phyloP scores from a whole-genome alignment of 2,329 filamentous ascomycete species.

The Aspergillus viridinutans region DNA sequence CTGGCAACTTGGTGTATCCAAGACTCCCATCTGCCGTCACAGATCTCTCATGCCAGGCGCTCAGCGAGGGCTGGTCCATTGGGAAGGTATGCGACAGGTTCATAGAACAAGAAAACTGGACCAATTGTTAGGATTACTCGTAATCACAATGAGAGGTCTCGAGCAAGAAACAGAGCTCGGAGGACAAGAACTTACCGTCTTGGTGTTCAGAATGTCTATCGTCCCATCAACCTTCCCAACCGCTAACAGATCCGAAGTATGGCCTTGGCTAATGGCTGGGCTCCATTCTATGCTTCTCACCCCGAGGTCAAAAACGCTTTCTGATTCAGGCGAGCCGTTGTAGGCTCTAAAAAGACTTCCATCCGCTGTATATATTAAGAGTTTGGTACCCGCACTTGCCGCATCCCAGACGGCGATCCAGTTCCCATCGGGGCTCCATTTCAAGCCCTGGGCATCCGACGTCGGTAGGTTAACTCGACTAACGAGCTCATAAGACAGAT shows the following conservation, averaged over 20 bases:
- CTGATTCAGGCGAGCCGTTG: conserved; percentile 34
- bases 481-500: conserved; percentile 31
- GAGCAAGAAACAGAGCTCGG: background rate
- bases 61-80: conserved; percentile 26
- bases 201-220: conserved; percentile 45
- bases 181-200: conserved; percentile 31
- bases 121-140: background rate
- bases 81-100: conserved; percentile 33
- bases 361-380: conserved; percentile 56
- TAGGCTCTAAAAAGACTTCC: conserved; percentile 56
- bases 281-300: conserved; percentile 53
- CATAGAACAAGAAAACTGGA: conserved; percentile 31
- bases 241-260: conserved; percentile 40
- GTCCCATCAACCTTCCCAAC: conserved; percentile 50
- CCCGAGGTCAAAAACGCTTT: conserved; percentile 43
- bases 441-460: conserved; percentile 54
- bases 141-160: conserved; percentile 3
- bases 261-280: conserved; percentile 26
- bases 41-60: conserved; percentile 33
- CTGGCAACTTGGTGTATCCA: conserved; percentile 37
- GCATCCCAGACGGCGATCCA: conserved; percentile 59
- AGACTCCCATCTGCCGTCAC: conserved; percentile 25
- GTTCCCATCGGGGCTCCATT: conserved; percentile 57
- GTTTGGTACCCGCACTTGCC: conserved; percentile 47
- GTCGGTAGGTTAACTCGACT: conserved; percentile 42